Evolutionary conservation across 23 red algal genomes (phyloP).

Genomic region (Agarophyton chilense): DNA sequence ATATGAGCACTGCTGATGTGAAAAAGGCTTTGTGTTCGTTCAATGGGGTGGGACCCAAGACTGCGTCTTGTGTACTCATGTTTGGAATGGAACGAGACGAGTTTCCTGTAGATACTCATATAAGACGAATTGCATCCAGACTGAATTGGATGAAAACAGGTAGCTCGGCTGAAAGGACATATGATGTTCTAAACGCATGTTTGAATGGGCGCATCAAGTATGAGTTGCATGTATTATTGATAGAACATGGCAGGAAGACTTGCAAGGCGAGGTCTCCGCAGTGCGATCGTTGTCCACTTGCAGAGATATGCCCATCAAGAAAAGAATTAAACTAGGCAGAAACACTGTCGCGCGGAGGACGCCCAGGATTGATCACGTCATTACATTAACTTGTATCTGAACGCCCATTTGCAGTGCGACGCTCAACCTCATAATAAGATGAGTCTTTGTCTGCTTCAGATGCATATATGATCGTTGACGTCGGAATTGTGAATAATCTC

Average conservation of each 20-base stretch:
- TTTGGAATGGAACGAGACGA: conserved; percentile 71
- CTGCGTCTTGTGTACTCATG: conserved; percentile 81
- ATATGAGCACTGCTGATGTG: conserved; percentile 17
- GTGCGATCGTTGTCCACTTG: conserved; percentile 23
- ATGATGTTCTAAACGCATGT: conserved; percentile 43
- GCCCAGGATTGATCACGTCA: too few relatives aligned
- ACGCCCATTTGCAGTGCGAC: background rate
- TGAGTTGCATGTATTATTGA: conserved; percentile 78
- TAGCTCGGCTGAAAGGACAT: conserved; percentile 55
- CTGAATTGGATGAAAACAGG: conserved; percentile 67
- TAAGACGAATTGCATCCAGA: conserved; percentile 63
- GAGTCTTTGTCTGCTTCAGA: too few relatives aligned
- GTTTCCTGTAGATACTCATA: conserved; percentile 91
- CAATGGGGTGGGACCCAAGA: conserved; percentile 84
- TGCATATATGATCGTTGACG: too few relatives aligned
- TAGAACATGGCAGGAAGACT: conserved; percentile 72
- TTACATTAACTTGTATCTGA: background rate
- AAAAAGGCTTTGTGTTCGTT: conserved; percentile 48
- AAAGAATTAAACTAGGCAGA: background rate
- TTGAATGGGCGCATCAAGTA: conserved; percentile 57
- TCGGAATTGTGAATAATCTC: too few relatives aligned
- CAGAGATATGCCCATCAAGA: background rate
- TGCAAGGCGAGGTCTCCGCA: conserved; percentile 47
- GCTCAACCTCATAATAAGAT: too few relatives aligned
- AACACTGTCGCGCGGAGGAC: too few relatives aligned